A percentile compares a stretch with the other conserved stretches of the same genome.
Evolutionary conservation across 768 basidiomycete species (phyloP).

Genomic region (Amanita muscaria): DNA sequence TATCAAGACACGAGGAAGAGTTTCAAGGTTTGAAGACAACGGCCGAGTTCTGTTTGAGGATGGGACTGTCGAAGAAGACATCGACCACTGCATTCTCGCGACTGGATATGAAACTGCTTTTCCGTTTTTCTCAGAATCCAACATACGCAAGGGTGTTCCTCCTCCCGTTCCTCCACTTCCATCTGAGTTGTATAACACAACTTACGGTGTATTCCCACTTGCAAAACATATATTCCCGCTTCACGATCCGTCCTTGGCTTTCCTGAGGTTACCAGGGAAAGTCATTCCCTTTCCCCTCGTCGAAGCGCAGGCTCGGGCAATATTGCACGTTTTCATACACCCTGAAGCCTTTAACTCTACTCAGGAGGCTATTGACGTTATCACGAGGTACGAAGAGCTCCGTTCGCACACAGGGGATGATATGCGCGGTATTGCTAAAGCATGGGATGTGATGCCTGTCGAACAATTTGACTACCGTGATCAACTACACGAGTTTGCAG

Average conservation of each 20-base stretch:
- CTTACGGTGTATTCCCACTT: conserved; percentile 61
- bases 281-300: conserved; percentile 70
- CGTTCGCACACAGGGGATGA: conserved; percentile 19
- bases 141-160: conserved; percentile 28
- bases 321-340: conserved; percentile 44
- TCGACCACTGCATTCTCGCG: conserved; percentile 63
- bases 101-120: conserved; percentile 64
- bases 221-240: conserved; percentile 64
- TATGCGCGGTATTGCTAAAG: conserved; percentile 35
- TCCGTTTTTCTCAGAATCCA: conserved; percentile 70
- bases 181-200: conserved; percentile 49
- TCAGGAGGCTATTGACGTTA: conserved; percentile 39
- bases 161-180: conserved; percentile 45
- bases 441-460: conserved; percentile 45
- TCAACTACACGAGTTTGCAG: conserved; percentile 41
- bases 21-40: conserved; percentile 33
- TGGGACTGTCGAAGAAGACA: conserved; percentile 39
- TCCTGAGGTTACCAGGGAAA: conserved; percentile 50
- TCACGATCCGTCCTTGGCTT: conserved; percentile 41
- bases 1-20: conserved; percentile 33
- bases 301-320: conserved; percentile 69
- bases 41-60: conserved; percentile 22
- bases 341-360: conserved; percentile 40
- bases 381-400: conserved; percentile 40
- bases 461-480: conserved; percentile 69